Conservation (phyloP, 2,329 filamentous ascomycete species). For the Ilyonectria robusta region DNA sequence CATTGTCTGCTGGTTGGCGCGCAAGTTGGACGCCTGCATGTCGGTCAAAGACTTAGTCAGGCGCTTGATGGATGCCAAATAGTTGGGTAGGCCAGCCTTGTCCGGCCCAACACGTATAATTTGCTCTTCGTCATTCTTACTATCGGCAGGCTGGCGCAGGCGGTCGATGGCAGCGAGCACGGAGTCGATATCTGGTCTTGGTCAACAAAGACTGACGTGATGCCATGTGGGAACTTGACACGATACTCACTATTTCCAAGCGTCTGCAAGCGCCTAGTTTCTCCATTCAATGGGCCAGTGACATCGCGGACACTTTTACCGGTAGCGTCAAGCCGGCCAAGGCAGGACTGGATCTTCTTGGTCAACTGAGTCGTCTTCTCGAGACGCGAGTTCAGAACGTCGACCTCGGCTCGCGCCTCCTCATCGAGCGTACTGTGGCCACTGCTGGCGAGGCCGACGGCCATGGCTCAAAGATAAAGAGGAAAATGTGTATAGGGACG, state of each 20-base stretch:
- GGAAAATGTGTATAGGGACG: neutral
- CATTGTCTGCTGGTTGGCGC: slow-evolving; percentile 91
- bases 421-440: slow-evolving; percentile 71
- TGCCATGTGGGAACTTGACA: neutral
- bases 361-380: slow-evolving; percentile 95
- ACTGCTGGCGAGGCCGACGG: slow-evolving; percentile 62
- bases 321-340: slow-evolving; percentile 86
- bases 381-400: slow-evolving; percentile 79
- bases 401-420: slow-evolving; percentile 78
- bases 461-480: slow-evolving; percentile 56
- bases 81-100: slow-evolving; percentile 84
- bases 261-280: slow-evolving; percentile 91
- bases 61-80: slow-evolving; percentile 90
- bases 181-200: slow-evolving; percentile 80
- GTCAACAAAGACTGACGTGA: slow-evolving; percentile 32
- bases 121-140: slow-evolving; percentile 90
- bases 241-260: slow-evolving; percentile 77
- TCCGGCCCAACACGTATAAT: slow-evolving; percentile 92
- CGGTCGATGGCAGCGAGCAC: slow-evolving; percentile 90
- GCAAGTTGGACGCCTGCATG: slow-evolving; percentile 90
- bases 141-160: slow-evolving; percentile 90
- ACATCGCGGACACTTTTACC: slow-evolving; percentile 94
- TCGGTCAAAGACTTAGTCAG: slow-evolving; percentile 87
- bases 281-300: slow-evolving; percentile 91
- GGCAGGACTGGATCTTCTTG: slow-evolving; percentile 93